These are phyloP conservation scores for Corinectria fuckeliana DNA, from an alignment of 2,329 filamentous ascomycete species.

Conservation along the genomic window DNA sequence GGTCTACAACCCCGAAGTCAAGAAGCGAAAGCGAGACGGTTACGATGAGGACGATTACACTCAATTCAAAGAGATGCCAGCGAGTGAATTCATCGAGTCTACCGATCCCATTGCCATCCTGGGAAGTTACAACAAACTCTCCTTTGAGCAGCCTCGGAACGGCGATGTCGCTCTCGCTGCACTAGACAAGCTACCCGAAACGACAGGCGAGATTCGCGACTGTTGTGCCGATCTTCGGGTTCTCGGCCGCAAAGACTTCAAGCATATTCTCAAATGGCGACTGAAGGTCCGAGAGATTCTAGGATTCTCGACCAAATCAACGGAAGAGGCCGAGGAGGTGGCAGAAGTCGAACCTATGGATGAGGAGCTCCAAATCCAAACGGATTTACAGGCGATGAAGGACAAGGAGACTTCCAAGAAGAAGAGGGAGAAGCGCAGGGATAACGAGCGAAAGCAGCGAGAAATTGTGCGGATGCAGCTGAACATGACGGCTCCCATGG, in stretches of 20 bases:
- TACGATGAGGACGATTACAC: slow-evolving; percentile 96
- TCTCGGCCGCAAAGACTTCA: slow-evolving; percentile 93
- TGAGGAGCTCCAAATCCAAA: slow-evolving; percentile 88
- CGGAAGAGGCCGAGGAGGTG: slow-evolving; percentile 67
- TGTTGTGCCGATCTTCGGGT: slow-evolving; percentile 88
- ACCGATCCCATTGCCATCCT: slow-evolving; percentile 92
- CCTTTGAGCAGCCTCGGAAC: slow-evolving; percentile 80
- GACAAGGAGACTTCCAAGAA: slow-evolving; percentile 79
- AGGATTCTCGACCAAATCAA: slow-evolving; percentile 75
- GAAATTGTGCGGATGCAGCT: slow-evolving; percentile 97
- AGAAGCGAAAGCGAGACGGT: slow-evolving; percentile 96
- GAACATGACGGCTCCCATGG: slow-evolving; percentile 94
- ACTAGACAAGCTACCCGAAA: slow-evolving; percentile 84
- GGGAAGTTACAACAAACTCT: slow-evolving; percentile 82
- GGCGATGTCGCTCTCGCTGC: slow-evolving; percentile 88
- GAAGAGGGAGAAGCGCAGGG: slow-evolving; percentile 82
- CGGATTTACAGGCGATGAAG: slow-evolving; percentile 82
- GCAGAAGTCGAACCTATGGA: slow-evolving; percentile 90
- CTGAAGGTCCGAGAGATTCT: slow-evolving; percentile 90
- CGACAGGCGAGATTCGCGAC: slow-evolving; percentile 78
- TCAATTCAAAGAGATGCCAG: slow-evolving; percentile 87
- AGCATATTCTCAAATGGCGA: slow-evolving; percentile 86
- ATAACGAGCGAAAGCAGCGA: slow-evolving; percentile 93
- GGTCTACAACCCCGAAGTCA: slow-evolving; percentile 95
- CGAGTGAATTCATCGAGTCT: slow-evolving; percentile 93